Evolutionary conservation across 164 flowering plant species (phyloP), one percentile per base, ranked within the genome.

Genomic region (Buxus sempervirens): DNA sequence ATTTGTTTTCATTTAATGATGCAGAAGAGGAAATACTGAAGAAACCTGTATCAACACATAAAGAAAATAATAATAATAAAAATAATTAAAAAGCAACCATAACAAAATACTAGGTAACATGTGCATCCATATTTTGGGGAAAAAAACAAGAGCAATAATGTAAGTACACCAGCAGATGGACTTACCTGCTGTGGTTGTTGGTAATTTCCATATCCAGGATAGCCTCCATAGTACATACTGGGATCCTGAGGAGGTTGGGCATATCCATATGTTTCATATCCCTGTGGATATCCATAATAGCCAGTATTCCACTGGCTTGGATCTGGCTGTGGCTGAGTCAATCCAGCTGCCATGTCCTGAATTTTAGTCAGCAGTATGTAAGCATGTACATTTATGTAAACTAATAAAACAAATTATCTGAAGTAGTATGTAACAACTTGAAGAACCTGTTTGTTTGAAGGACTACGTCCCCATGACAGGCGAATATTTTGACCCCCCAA

Each of bases 381-480:
- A 54, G 54, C 21, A 24, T 51, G 0, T 14, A 57, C 20, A 63
- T 13, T n/a, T n/a, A n/a, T 58, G 27, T 64, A 6, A 38, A 54
- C 14, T 22, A n/a, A 48, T 53, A 55, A 21, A 16, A 54, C 20
- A 59, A 18, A 16, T 9, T 10, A 65, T 38, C 16, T 2, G 2
- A 21, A 22, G 9, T 32, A 36, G 42, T 7, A 64, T 0, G 19
- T 20, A 24, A 36, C 12, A 41, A 22, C 3, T 55, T 25, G 20
- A 68, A 19, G 15, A 25, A 84, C 95, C 88, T 88, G 97, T 73
- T 83, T 89, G 83, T 82, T 88, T 70, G 90, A 69, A 53, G 95
- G 89, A 62, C 83, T 86, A 22, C 93, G 93, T 1, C 97, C 97
- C 97, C 97, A 91, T 15, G 97, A 88, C 65, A 91, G 90, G 5